Base-by-base conservation (phyloP, 2,329 filamentous ascomycete genomes). In the Cytospora chrysosperma region DNA sequence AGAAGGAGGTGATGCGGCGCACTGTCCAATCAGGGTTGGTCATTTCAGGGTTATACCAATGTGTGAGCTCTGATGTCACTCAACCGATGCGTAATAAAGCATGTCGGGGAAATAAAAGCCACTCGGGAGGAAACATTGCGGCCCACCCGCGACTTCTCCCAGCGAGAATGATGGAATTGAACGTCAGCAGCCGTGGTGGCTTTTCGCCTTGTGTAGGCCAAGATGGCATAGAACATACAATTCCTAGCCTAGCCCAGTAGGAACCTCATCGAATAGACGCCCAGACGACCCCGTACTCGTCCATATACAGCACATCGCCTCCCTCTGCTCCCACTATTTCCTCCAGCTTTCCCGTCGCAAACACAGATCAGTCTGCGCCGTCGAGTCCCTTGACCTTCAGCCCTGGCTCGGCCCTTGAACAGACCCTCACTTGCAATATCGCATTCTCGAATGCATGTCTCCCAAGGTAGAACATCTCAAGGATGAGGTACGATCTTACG, bases 401-500 rank as follows among this genome's bases (percentile, higher is more conserved):
- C 28, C 51, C 21, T 55, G 21, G 32, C n/a, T 5, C 27, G 13
- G 40, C 3, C 37, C 17, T 17, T 43, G 28, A 40, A 54, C 21
- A 27, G 15, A 40, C 37, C n/a, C 26, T 51, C 10, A 49, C 26
- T 43, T 50, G 43, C 2, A 4, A 24, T 24, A 21, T 24, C 19
- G n/a, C 43, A 24, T 47, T 51, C 49, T 65, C 72, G 76, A 71
- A 75, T 81, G 78, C 71, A 79, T 80, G 78, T 78, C 78, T 70
- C 70, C 70, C 69, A 74, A 74, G 66, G 70, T 67, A 60, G 75
- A 76, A 69, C 82, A 76, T 74, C 81, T 86, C 77, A 84, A 85
- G 71, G 82, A 86, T 84, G 84, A 86, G 81, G 81, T 82, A 76
- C 65, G 75, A 63, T 2, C 3, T 81, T 82, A 76, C 65, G 75